Conservation (phyloP, 108 stramenopile species). For the Cyclotella choctawhatcheeana region DNA sequence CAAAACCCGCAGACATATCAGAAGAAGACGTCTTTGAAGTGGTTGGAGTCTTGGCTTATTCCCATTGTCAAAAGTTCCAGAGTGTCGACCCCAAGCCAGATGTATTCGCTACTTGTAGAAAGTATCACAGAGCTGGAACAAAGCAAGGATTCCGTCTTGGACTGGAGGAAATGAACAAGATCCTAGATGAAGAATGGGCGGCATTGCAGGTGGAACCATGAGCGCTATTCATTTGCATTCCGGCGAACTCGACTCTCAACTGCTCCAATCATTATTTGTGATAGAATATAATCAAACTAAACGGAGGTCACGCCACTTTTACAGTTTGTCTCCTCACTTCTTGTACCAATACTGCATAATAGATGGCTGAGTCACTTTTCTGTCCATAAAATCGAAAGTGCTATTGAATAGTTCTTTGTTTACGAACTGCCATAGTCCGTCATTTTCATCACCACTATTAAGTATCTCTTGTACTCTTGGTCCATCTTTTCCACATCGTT, state of each 20-base stretch:
- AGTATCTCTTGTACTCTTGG: constrained; percentile 5
- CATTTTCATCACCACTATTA: not conserved
- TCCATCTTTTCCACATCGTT: constrained; percentile 27
- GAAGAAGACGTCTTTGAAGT: constrained; percentile 40
- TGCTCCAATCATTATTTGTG: too few relatives aligned
- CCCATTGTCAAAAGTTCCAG: constrained; percentile 45
- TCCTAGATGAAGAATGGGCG: constrained; percentile 44
- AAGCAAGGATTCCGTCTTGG: constrained; percentile 42
- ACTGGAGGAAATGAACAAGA: constrained; percentile 24
- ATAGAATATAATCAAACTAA: too few relatives aligned
- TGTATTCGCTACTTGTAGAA: constrained; percentile 45
- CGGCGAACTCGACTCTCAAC: too few relatives aligned
- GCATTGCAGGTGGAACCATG: constrained; percentile 9
- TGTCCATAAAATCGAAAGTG: constrained; percentile 21
- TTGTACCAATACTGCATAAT: constrained; percentile 39
- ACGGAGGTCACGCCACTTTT: too few relatives aligned
- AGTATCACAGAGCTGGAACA: constrained; percentile 47
- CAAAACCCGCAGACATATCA: not conserved
- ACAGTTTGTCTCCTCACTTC: too few relatives aligned
- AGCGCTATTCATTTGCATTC: too few relatives aligned
- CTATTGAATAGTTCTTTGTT: constrained; percentile 27
- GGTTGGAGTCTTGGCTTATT: constrained; percentile 43
- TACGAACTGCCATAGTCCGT: constrained; percentile 4
- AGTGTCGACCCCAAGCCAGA: constrained; percentile 45
- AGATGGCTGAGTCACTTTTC: constrained; percentile 27